Evolutionary conservation across 1,139 yeast species (phyloP), one percentile per base, ranked within the genome.

Genomic region (Lodderomyces metapsilosis): DNA sequence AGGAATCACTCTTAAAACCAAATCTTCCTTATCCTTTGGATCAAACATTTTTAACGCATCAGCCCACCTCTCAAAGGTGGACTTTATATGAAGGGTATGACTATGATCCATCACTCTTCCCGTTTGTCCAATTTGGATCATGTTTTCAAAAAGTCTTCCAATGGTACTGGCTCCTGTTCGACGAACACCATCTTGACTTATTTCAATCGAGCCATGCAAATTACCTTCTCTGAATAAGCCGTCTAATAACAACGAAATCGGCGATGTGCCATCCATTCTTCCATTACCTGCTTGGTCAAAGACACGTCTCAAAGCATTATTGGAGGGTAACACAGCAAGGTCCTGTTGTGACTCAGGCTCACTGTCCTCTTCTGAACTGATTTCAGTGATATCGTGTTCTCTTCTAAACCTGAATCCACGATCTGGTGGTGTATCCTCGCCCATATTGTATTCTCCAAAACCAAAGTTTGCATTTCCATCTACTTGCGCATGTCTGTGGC

Each of bases 41-140:
- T 72, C 74, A 49, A 78, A 76, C 61, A 78, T 64, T 30, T 70
- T 65, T 40, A 76, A 64, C 8, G 78, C 69, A 38, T 85, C 88
- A 33, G 63, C 64, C 95, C 95, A 88, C 50, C 96, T 72, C 43
- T 84, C 84, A 10, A 64, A 54, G 0, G 91, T 81, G 0, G 88
- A 75, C 47, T 77, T 76, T 35, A 85, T 65, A 37, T 62, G 66
- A 50, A 68, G 39, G 52, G 54, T 32, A 55, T 46, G 20, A 56
- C 51, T 36, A 53, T 59, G 37, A 38, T 45, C 38, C 39, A 44
- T 17, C 34, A 40, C 31, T 41, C 34, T 30, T 41, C 47, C 5
- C 34, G 43, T 27, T 46, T 51, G 28, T 42, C 42, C 38, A 49
- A 58, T 34, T 17, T 54, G 59, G 16, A 64, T 44, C 39, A 64